These are phyloP conservation scores for Fusarium hainanense DNA, from an alignment of 2,329 filamentous ascomycete genomes.

Conservation along the genomic window DNA sequence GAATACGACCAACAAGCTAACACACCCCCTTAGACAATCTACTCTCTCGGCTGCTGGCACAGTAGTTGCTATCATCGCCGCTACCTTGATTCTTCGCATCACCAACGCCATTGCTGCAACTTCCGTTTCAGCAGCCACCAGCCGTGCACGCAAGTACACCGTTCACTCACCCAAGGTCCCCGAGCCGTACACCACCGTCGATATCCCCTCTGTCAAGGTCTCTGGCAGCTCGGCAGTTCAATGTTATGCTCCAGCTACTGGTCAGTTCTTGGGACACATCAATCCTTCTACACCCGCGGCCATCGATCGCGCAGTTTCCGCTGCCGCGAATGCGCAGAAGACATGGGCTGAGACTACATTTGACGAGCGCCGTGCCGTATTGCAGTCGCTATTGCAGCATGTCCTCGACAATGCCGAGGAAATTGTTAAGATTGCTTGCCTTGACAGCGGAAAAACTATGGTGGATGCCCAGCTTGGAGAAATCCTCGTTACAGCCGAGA, in stretches of 20 bases:
- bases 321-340: slow-evolving; percentile 78
- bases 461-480: slow-evolving; percentile 94
- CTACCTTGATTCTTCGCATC: slow-evolving; percentile 48
- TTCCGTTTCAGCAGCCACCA: slow-evolving; percentile 46
- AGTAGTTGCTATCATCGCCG: slow-evolving; percentile 47
- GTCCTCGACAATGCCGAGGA: slow-evolving; percentile 89
- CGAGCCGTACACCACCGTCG: slow-evolving; percentile 66
- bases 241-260: slow-evolving; percentile 91
- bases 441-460: slow-evolving; percentile 96
- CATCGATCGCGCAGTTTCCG: slow-evolving; percentile 82
- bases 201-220: slow-evolving; percentile 71
- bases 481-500: slow-evolving; percentile 92
- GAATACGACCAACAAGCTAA: slow-evolving; percentile 7
- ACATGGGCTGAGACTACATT: slow-evolving; percentile 85
- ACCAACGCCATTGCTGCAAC: slow-evolving; percentile 39
- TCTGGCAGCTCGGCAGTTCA: slow-evolving; percentile 75
- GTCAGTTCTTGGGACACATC: slow-evolving; percentile 81
- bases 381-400: slow-evolving; percentile 83
- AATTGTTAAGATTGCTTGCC: slow-evolving; percentile 85
- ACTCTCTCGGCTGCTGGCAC: slow-evolving; percentile 47
- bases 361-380: slow-evolving; percentile 78
- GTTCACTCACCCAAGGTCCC: slow-evolving; percentile 72
- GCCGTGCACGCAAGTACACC: slow-evolving; percentile 65
- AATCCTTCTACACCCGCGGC: slow-evolving; percentile 80
- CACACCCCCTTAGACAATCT: slow-evolving; percentile 36